phyloP scores from a whole-genome alignment of 768 basidiomycete genomes.

The Boletus reticulatus region DNA sequence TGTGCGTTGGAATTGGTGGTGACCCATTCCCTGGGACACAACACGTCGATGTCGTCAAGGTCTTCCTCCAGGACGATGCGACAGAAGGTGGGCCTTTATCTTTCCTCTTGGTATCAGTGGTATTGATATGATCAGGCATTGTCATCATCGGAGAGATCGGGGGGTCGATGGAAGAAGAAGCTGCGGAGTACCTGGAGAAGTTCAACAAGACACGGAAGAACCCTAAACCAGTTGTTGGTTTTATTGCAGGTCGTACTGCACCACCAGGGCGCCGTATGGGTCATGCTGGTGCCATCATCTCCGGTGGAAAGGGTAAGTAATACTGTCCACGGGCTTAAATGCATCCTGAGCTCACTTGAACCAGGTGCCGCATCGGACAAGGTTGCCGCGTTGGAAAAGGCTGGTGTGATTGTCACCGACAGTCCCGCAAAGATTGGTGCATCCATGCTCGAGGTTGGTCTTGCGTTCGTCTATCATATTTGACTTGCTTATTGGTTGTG shows the following conservation, averaged over 20 bases:
- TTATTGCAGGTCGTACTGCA: conserved; percentile 97
- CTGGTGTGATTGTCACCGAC: conserved; percentile 91
- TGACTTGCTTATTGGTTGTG: conserved; percentile 5
- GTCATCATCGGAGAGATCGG: conserved; percentile 99
- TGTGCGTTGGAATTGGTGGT: conserved; percentile 97
- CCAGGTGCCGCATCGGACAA: conserved; percentile 90
- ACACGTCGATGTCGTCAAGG: conserved; percentile 93
- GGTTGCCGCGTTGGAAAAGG: conserved; percentile 84
- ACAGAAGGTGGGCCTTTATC: conserved; percentile 68
- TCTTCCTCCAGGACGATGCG: conserved; percentile 91
- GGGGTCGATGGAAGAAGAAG: conserved; percentile 99
- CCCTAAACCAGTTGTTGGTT: conserved; percentile 96
- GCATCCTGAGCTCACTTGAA: not conserved
- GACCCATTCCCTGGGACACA: conserved; percentile 97
- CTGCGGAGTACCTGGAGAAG: conserved; percentile 91
- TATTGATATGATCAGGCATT: conserved; percentile 56
- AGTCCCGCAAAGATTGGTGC: conserved; percentile 94
- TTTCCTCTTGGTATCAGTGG: not conserved
- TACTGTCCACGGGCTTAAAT: not conserved
- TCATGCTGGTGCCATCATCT: conserved; percentile 97
- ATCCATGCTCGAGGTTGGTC: conserved; percentile 80
- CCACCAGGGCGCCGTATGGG: conserved; percentile 99
- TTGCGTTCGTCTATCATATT: not conserved
- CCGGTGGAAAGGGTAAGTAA: conserved; percentile 86
- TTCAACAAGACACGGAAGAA: conserved; percentile 85